phyloP scores from a whole-genome alignment of 2,329 filamentous ascomycete species.

The Alternaria alternata region DNA sequence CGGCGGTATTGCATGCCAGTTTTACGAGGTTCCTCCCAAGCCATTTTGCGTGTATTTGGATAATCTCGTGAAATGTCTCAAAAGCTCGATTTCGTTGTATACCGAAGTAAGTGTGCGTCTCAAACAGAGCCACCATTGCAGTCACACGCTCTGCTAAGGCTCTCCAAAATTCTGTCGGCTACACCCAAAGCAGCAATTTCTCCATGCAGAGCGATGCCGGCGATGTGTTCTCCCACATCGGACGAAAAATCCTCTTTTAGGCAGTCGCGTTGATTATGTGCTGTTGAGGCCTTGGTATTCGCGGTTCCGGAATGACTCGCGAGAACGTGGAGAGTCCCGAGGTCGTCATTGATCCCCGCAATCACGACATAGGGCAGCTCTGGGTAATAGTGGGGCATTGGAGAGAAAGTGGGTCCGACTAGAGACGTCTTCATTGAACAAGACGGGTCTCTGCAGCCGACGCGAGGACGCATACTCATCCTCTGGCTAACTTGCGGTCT shows the following conservation, averaged over 20 bases:
- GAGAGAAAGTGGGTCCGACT: slow-evolving; percentile 11
- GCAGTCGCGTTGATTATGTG: neutral
- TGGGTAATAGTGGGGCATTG: neutral
- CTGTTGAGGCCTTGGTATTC: slow-evolving; percentile 1
- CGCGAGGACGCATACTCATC: neutral
- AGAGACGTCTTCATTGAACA: slow-evolving; percentile 3
- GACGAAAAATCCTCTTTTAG: slow-evolving; percentile 4
- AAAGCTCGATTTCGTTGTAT: neutral
- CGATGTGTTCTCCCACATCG: slow-evolving; percentile 1
- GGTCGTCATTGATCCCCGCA: slow-evolving; percentile 20
- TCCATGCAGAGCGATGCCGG: neutral
- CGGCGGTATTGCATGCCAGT: slow-evolving; percentile 68
- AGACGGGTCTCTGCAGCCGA: neutral
- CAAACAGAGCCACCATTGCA: neutral
- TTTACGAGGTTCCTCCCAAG: slow-evolving; percentile 43
- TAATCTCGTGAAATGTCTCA: neutral
- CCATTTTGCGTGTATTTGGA: slow-evolving; percentile 23
- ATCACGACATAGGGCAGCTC: slow-evolving; percentile 20
- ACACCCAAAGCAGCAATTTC: neutral
- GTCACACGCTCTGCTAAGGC: neutral
- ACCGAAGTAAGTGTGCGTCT: neutral
- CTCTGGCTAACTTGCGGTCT: neutral
- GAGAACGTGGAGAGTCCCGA: neutral
- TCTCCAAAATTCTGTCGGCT: slow-evolving; percentile 2
- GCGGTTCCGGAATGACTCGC: slow-evolving; percentile 1